phyloP scores from a whole-genome alignment of 176 grass and related monocot genomes.

The Zea mays region DNA sequence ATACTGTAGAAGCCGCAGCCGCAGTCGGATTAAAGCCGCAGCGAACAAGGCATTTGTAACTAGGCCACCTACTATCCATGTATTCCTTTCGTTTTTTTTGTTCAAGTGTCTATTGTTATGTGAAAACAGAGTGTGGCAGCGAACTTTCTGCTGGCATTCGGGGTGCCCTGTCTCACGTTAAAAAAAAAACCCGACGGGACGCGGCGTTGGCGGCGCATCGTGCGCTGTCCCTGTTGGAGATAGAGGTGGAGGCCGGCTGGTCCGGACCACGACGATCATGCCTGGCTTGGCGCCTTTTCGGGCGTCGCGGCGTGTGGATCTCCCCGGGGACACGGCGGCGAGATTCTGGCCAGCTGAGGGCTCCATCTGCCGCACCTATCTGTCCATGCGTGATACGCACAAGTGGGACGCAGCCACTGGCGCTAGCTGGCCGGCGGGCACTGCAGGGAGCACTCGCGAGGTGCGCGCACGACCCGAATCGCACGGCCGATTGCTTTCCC shows the following conservation, averaged over 20 bases:
- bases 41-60: too few species aligned
- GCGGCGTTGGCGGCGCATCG: background rate
- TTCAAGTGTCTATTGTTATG: background rate
- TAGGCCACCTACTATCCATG: too few species aligned
- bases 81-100: background rate
- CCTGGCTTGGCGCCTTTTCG: slow-evolving; percentile 26
- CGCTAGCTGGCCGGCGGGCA: background rate
- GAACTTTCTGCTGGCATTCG: background rate
- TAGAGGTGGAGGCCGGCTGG: background rate
- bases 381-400: background rate
- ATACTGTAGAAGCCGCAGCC: too few species aligned
- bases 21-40: too few species aligned
- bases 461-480: background rate
- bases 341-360: slow-evolving; percentile 22
- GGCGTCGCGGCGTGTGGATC: slow-evolving; percentile 38
- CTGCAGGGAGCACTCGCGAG: slow-evolving; percentile 8
- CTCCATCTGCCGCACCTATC: background rate
- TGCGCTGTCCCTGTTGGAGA: slow-evolving; percentile 8
- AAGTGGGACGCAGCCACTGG: background rate
- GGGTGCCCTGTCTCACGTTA: background rate
- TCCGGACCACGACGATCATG: slow-evolving; percentile 29
- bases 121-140: background rate
- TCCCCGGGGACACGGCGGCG: slow-evolving; percentile 16
- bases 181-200: background rate
- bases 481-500: slow-evolving; percentile 34